Evolutionary conservation across 345 rosid genomes (phyloP).

Genomic region (Rhizophora mangle): DNA sequence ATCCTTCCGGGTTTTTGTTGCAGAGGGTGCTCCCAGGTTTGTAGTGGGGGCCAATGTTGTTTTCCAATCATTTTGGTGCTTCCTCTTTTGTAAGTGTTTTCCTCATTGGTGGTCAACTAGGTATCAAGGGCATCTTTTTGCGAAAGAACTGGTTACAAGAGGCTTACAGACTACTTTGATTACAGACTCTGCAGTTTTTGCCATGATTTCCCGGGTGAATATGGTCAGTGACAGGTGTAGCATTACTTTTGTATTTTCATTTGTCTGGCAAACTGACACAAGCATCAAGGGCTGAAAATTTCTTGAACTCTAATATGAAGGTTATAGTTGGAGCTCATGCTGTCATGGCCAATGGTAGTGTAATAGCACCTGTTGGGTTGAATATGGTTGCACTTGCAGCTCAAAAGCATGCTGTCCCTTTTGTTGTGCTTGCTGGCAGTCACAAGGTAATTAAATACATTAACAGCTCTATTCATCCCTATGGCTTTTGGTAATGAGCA

Average conservation of each 20-base stretch:
- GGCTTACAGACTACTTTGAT: conserved; percentile 91
- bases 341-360: conserved; percentile 98
- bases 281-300: background rate
- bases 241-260: conserved; percentile 4
- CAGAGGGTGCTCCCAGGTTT: conserved; percentile 99
- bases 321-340: conserved; percentile 99
- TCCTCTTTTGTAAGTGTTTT: background rate
- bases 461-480: background rate
- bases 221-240: conserved; percentile 44
- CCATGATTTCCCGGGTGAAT: conserved; percentile 95
- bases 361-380: conserved; percentile 94
- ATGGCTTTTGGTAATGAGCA: conserved; percentile 8
- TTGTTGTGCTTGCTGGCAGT: conserved; percentile 94
- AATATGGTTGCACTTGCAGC: conserved; percentile 99
- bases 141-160: conserved; percentile 86
- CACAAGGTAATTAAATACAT: conserved; percentile 66
- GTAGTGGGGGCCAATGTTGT: conserved; percentile 17
- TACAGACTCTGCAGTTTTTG: conserved; percentile 97
- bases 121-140: conserved; percentile 93
- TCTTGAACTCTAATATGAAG: conserved; percentile 36
- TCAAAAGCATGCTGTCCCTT: conserved; percentile 95
- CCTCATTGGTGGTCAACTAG: conserved; percentile 33
- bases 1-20: conserved; percentile 92
- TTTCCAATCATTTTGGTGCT: conserved; percentile 8
- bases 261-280: background rate